Conservation (phyloP, 306 rosid genomes). For the Cotoneaster glaucophyllus region DNA sequence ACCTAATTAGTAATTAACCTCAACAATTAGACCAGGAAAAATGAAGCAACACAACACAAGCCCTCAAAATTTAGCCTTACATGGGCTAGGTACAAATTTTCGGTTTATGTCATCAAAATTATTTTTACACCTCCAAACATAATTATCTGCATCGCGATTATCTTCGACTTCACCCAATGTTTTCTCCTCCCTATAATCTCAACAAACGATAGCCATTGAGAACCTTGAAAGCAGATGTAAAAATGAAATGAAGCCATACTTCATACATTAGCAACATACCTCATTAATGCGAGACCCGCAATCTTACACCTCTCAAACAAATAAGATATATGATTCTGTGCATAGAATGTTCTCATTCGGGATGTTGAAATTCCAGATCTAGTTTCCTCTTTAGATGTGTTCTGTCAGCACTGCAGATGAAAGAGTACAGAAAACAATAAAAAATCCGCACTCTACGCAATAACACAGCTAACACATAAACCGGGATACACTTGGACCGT, state of each 20-base stretch:
- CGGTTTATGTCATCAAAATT: conserved; percentile 14
- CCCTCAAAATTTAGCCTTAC: conserved; percentile 24
- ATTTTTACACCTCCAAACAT: conserved; percentile 20
- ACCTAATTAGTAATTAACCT: not conserved
- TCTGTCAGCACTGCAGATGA: conserved; percentile 75
- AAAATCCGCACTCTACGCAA: not conserved
- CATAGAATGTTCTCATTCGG: conserved; percentile 35
- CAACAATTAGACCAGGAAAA: not conserved
- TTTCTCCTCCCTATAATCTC: conserved; percentile 22
- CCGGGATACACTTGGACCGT: not conserved
- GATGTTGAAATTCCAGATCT: conserved; percentile 85
- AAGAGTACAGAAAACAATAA: conserved; percentile 19
- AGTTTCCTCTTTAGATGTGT: conserved; percentile 85
- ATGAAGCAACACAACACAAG: not conserved
- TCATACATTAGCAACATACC: conserved; percentile 16
- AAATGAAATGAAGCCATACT: conserved; percentile 9
- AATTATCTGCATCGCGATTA: conserved; percentile 2
- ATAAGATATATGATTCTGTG: not conserved
- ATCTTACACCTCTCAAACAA: conserved; percentile 3
- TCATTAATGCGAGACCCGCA: conserved; percentile 7
- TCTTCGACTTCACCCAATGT: conserved; percentile 12
- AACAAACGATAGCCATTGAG: conserved; percentile 10
- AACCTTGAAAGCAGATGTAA: conserved; percentile 21
- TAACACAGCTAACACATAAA: conserved; percentile 7
- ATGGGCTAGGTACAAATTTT: conserved; percentile 26